These are phyloP conservation scores for Colletotrichum liaoningense DNA, from an alignment of 2,329 filamentous ascomycete genomes.

Conservation along the genomic window DNA sequence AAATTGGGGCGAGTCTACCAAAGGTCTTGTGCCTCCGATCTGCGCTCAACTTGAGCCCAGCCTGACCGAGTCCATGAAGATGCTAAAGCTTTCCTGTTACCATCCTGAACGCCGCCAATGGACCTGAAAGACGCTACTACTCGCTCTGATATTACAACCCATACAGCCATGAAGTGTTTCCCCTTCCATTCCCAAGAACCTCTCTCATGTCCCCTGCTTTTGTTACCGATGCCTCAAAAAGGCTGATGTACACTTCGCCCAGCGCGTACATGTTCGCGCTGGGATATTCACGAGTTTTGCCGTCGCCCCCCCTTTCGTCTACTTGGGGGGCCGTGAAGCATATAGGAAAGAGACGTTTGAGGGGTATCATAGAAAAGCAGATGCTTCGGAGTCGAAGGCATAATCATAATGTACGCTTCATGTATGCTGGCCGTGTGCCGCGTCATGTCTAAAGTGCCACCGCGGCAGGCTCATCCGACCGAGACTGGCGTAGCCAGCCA, in stretches of 20 bases:
- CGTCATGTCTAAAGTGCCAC: neutral
- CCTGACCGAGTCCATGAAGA: too few relatives aligned
- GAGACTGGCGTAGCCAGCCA: neutral
- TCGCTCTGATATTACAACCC: neutral
- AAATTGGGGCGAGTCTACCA: neutral
- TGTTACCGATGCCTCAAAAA: neutral
- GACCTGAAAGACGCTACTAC: neutral
- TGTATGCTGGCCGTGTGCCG: neutral
- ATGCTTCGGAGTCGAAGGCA: neutral
- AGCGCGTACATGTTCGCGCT: neutral
- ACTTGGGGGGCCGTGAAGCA: neutral
- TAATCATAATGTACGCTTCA: neutral
- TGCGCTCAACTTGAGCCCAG: too few relatives aligned
- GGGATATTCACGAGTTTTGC: neutral
- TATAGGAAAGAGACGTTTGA: neutral
- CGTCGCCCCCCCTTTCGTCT: neutral
- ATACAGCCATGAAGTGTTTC: neutral
- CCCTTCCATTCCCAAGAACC: neutral
- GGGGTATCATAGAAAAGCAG: neutral
- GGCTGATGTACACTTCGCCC: neutral
- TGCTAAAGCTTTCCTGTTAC: neutral
- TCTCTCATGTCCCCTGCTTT: neutral
- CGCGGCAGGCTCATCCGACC: neutral
- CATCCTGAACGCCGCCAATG: neutral
- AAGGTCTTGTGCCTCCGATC: too few relatives aligned